Conservation (phyloP, 2,329 filamentous ascomycete species). For the Trichoderma sp. region DNA sequence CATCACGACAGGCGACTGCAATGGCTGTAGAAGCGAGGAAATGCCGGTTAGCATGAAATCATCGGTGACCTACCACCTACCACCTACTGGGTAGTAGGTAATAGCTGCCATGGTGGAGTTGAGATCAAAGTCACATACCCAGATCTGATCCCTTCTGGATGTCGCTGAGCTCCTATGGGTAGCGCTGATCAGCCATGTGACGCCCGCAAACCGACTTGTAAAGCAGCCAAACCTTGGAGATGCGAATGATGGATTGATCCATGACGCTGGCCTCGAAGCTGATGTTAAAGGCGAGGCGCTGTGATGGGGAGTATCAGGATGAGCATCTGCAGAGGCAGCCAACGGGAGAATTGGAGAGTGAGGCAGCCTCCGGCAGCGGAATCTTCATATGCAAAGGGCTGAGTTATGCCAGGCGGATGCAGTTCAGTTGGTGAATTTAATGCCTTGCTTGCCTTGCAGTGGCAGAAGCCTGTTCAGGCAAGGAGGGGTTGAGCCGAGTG, state of each 20-base stretch:
- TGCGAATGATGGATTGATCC: conserved; percentile 85
- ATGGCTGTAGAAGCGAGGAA: conserved; percentile 57
- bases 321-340: conserved; percentile 21
- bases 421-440: neutral
- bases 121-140: conserved; percentile 55
- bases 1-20: conserved; percentile 82
- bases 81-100: no score
- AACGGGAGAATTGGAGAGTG: neutral
- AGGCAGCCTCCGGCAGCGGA: neutral
- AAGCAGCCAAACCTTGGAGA: conserved; percentile 64
- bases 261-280: conserved; percentile 30
- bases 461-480: conserved; percentile 6
- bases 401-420: conserved; percentile 2
- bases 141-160: conserved; percentile 82
- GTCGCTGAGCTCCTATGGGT: conserved; percentile 73
- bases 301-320: neutral
- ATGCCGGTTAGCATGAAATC: neutral
- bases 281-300: conserved; percentile 10
- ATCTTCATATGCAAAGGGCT: neutral
- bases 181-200: conserved; percentile 20
- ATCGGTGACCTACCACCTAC: neutral
- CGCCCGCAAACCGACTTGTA: neutral
- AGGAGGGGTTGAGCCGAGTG: conserved; percentile 17
- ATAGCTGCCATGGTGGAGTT: neutral
- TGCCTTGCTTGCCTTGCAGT: neutral